Evolutionary conservation across 768 basidiomycete species (phyloP).

Genomic region (Suillus bovinus): DNA sequence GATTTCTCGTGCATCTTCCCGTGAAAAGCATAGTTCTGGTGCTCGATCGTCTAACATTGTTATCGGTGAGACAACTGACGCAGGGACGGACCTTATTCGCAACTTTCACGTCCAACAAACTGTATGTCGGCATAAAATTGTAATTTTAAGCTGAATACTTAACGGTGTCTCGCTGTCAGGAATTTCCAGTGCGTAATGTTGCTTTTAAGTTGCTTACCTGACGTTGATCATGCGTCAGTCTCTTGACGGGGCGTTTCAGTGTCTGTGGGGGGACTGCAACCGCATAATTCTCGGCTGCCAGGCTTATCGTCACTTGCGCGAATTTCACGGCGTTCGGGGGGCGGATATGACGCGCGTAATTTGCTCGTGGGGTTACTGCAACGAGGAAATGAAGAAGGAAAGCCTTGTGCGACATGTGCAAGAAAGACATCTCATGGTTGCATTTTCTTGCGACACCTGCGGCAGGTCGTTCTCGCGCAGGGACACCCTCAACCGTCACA

Average conservation of each 20-base stretch:
- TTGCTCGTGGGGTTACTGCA: neutral
- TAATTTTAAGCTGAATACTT: neutral
- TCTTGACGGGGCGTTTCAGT: neutral
- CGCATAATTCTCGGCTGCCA: neutral
- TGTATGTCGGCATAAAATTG: neutral
- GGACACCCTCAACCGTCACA: neutral
- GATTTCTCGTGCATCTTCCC: slow-evolving; percentile 2
- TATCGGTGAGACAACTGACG: neutral
- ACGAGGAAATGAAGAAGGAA: accelerated
- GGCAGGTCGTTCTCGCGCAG: neutral
- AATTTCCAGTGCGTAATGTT: neutral
- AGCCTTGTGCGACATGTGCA: neutral
- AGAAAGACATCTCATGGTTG: accelerated
- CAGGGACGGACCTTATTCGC: neutral
- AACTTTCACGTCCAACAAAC: neutral
- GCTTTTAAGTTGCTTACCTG: neutral
- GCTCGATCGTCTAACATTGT: neutral
- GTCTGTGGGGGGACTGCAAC: neutral
- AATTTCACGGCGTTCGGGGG: neutral
- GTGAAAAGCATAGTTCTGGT: neutral
- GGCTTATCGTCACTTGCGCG: neutral
- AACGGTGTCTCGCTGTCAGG: neutral
- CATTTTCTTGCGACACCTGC: neutral
- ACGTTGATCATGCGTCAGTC: neutral
- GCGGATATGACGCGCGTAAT: accelerated